Evolutionary conservation across 2,329 filamentous ascomycete genomes (phyloP).

Genomic region (Clathrospora elynae): DNA sequence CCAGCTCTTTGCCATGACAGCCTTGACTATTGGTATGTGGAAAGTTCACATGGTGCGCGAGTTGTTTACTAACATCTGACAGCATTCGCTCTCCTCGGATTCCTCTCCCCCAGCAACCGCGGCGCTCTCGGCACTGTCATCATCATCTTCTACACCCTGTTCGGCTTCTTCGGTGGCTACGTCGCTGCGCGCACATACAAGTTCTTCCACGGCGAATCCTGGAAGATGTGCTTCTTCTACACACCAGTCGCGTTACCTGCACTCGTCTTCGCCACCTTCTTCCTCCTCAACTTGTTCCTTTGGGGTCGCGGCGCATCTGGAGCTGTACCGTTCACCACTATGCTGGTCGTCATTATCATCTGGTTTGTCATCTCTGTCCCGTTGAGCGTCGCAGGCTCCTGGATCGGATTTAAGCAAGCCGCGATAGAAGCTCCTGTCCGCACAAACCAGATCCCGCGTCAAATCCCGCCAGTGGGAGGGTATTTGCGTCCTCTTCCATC

Average conservation of each 20-base stretch:
- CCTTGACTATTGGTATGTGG: conserved; percentile 74
- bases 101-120: conserved; percentile 93
- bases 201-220: conserved; percentile 85
- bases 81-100: conserved; percentile 87
- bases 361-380: conserved; percentile 98
- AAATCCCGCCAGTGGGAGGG: conserved; percentile 82
- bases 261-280: conserved; percentile 85
- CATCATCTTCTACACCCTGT: conserved; percentile 88
- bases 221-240: conserved; percentile 90
- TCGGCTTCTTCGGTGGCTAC: conserved; percentile 92
- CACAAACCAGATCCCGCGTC: conserved; percentile 96
- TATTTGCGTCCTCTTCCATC: conserved; percentile 88
- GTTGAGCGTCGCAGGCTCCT: conserved; percentile 85
- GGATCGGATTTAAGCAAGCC: conserved; percentile 80
- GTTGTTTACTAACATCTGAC: conserved; percentile 15
- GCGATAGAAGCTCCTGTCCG: conserved; percentile 80
- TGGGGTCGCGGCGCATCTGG: conserved; percentile 93
- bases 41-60: background rate
- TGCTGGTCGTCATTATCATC: conserved; percentile 89
- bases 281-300: conserved; percentile 93
- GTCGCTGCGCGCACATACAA: conserved; percentile 91
- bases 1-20: conserved; percentile 97
- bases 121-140: conserved; percentile 92
- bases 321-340: conserved; percentile 93
- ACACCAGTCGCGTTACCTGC: conserved; percentile 86